Evolutionary conservation across 2,329 filamentous ascomycete genomes (phyloP).

Genomic region (Botrytis tulipae): DNA sequence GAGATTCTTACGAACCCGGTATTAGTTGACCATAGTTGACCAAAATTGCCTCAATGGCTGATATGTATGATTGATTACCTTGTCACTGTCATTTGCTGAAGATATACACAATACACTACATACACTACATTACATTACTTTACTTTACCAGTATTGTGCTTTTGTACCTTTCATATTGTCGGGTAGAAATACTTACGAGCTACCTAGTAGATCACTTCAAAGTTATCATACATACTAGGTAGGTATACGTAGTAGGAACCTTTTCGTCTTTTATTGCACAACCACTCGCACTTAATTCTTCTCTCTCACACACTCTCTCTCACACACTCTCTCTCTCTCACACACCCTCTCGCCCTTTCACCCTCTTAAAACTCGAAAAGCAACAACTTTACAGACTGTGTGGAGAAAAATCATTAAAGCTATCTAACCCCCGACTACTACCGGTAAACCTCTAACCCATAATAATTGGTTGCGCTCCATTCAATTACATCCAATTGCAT

Average conservation of each 20-base stretch:
- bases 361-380: slow-evolving; percentile 13
- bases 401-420: slow-evolving; percentile 6
- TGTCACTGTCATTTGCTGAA: slow-evolving; percentile 8
- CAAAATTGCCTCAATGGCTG: neutral
- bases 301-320: neutral
- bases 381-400: neutral
- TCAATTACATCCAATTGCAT: slow-evolving; percentile 15
- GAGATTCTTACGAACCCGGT: neutral
- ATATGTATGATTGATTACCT: slow-evolving; percentile 1
- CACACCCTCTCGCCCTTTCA: neutral
- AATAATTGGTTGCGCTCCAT: neutral
- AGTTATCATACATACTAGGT: slow-evolving; percentile 1
- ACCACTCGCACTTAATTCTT: neutral
- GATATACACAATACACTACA: neutral
- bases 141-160: neutral
- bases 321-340: neutral
- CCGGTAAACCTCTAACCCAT: slow-evolving; percentile 11
- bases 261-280: neutral
- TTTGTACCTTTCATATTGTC: slow-evolving; percentile 3
- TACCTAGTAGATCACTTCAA: neutral
- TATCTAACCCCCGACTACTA: neutral
- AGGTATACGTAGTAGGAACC: neutral
- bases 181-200: neutral
- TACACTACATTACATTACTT: too few relatives aligned
- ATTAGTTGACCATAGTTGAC: neutral